Evolutionary conservation across 345 rosid genomes (phyloP), one percentile per base, ranked within the genome.

Genomic region (Balakata baccata): DNA sequence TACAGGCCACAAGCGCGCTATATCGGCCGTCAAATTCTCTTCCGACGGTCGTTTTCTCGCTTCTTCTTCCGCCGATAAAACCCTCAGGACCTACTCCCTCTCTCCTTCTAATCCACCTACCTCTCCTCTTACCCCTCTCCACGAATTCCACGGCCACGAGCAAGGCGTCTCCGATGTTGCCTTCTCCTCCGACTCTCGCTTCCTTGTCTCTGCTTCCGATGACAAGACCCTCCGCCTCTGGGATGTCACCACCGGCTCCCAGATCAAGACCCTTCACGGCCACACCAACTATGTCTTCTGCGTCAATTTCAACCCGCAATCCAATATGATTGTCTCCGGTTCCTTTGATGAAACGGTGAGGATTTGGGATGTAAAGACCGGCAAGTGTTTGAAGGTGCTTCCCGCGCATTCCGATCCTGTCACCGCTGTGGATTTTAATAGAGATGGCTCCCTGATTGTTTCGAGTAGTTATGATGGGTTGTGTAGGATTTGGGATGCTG

Each of bases 341-440:
- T 86, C 96, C 13, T 95, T 86, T 69, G 98, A 95, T 38, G 99
- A 92, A 81, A 92, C 98, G 23, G 99, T 95, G 68, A 81, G 98
- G 73, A 74, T 95, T 41, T 95, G 98, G 99, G 99, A 95, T 54
- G 93, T 92, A 39, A 91, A 88, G 74, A 81, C 81, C 6, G 97
- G 98, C 1, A 92, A 90, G 83, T 92, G 98, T 75, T 82, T 95
- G 76, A 91, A 87, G 84, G 97, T 95, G 20, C 82, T 95, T 18
- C 99, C 98, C 0, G 97, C 99, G 11, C 98, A 95, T 75, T 95
- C 98, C 1, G 97, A 89, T 77, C 98, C 96, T 1, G 96, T 95
- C 14, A 95, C 99, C 1, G 88, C 94, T 16, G 96, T 92, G 13
- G 97, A 95, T 82, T 95, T 89, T 73, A 88, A 91, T 56, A 81